Evolutionary conservation across 768 basidiomycete genomes (phyloP).

Genomic region (Xerocomellus chrysenteron): DNA sequence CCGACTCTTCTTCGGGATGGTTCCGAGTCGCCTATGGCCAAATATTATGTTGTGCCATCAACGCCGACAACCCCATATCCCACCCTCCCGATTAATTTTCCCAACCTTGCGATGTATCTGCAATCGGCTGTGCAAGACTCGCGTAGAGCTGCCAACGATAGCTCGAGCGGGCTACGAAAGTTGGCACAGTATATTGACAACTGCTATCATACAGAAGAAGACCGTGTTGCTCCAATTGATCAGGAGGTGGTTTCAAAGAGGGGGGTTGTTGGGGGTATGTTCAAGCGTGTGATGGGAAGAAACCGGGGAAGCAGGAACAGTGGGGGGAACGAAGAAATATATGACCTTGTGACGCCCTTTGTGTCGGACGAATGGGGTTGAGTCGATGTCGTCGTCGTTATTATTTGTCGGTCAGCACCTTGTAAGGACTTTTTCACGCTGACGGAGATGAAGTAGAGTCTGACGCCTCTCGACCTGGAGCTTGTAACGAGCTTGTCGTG

Average conservation of each 20-base stretch:
- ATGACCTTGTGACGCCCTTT: conserved; percentile 81
- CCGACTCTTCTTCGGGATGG: conserved; percentile 65
- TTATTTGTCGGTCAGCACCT: not conserved
- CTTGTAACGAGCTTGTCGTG: not conserved
- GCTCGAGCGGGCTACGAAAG: conserved; percentile 59
- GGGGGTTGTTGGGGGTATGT: conserved; percentile 47
- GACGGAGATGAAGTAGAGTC: not conserved
- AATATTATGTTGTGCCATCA: conserved; percentile 69
- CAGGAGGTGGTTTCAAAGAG: conserved; percentile 39
- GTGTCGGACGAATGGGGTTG: conserved; percentile 73
- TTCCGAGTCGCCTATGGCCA: conserved; percentile 61
- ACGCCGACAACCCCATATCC: conserved; percentile 62
- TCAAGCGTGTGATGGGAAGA: conserved; percentile 62
- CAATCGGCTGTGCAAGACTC: conserved; percentile 71
- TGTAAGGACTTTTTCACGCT: not conserved
- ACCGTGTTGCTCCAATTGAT: conserved; percentile 22
- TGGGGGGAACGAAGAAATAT: conserved; percentile 73
- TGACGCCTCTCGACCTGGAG: not conserved
- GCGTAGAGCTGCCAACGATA: conserved; percentile 57
- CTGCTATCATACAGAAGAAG: conserved; percentile 57
- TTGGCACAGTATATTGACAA: conserved; percentile 67
- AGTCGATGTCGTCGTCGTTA: not conserved
- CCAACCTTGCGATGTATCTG: conserved; percentile 73
- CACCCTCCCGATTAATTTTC: conserved; percentile 70
- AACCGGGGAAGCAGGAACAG: conserved; percentile 46